phyloP scores from a whole-genome alignment of 495 filamentous ascomycete genomes.

The Diplogelasinospora grovesii region DNA sequence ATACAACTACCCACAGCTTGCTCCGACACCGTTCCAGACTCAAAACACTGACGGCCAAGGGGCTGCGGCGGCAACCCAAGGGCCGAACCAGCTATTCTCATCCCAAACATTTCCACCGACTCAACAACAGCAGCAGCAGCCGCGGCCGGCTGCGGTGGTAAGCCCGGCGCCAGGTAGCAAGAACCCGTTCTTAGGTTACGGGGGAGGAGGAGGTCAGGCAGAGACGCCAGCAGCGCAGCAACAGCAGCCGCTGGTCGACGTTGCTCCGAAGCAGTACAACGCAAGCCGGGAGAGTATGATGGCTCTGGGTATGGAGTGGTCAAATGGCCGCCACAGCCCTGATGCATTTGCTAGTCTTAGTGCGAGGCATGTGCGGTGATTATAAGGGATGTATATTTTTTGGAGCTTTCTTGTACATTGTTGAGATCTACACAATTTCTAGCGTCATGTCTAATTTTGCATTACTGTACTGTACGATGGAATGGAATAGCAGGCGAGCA shows the following conservation, averaged over 20 bases:
- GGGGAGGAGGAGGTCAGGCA: conserved; percentile 8
- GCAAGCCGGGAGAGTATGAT: conserved; percentile 89
- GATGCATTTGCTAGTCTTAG: conserved; percentile 97
- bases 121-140: conserved; percentile 17
- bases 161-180: conserved; percentile 29
- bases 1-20: conserved; percentile 73
- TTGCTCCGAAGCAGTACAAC: conserved; percentile 40
- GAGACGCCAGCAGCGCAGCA: conserved; percentile 7
- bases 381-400: background rate
- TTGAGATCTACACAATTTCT: no score
- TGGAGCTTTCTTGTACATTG: background rate
- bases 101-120: conserved; percentile 18
- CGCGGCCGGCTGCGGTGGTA: conserved; percentile 16
- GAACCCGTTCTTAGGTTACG: conserved; percentile 39
- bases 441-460: no score
- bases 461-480: no score
- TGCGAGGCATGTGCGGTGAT: conserved; percentile 37
- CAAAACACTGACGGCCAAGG: conserved; percentile 3
- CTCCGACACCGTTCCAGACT: conserved; percentile 33
- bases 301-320: conserved; percentile 58
- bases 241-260: conserved; percentile 16
- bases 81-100: conserved; percentile 12
- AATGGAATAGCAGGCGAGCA: no score
- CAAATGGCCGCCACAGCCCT: conserved; percentile 79
- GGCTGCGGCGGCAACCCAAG: conserved; percentile 9